phyloP scores from a whole-genome alignment of 345 rosid genomes.

The Gossypium sturtianum region DNA sequence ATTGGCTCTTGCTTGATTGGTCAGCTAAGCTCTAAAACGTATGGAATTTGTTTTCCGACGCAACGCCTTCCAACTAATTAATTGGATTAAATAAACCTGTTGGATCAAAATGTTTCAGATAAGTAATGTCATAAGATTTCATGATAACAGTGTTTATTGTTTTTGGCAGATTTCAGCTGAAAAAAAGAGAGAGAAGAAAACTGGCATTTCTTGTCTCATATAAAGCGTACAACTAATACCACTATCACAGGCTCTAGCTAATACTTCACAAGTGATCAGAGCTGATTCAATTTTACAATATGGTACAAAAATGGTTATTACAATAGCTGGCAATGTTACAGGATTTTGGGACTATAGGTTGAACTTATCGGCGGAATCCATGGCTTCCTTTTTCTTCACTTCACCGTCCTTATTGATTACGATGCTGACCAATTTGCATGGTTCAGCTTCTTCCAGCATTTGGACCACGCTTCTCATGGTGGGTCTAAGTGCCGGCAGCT shows the following conservation, averaged over 20 bases:
- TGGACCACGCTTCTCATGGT: conserved; percentile 85
- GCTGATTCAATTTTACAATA: not conserved
- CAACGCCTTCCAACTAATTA: not conserved
- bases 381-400: conserved; percentile 21
- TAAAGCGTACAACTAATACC: not conserved
- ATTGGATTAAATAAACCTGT: not conserved
- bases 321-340: not conserved
- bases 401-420: conserved; percentile 36
- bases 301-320: not conserved
- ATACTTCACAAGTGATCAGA: conserved; percentile 9
- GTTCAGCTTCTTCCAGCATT: conserved; percentile 77
- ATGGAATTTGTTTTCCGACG: not conserved
- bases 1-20: not conserved
- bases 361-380: conserved; percentile 3
- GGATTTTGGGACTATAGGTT: not conserved
- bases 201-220: not conserved
- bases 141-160: not conserved
- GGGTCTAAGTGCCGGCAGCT: conserved; percentile 54
- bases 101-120: not conserved
- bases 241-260: not conserved
- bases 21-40: not conserved
- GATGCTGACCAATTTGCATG: conserved; percentile 50
- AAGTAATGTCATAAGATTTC: not conserved
- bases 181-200: not conserved
- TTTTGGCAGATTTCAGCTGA: not conserved